These are phyloP conservation scores for Sporothrix protearum DNA, from an alignment of 2,329 filamentous ascomycete species.

Conservation along the genomic window DNA sequence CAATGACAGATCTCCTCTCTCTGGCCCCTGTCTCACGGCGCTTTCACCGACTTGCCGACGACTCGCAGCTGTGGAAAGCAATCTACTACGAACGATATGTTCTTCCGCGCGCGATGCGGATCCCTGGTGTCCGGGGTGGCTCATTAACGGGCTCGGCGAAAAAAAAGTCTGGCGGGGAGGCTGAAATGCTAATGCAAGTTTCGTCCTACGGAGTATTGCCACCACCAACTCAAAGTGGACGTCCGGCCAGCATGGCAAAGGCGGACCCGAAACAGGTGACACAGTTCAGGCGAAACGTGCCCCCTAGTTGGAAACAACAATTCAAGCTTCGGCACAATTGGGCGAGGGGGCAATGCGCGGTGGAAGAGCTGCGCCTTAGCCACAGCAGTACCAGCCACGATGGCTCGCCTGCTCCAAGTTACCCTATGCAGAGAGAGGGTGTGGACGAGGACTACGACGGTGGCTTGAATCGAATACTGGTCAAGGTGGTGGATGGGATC, in stretches of 20 bases:
- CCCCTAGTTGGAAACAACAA: conserved; percentile 79
- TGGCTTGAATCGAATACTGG: conserved; percentile 55
- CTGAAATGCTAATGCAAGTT: not conserved
- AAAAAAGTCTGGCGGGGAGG: not conserved
- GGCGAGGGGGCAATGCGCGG: conserved; percentile 74
- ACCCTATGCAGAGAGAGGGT: conserved; percentile 27
- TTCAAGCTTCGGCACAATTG: conserved; percentile 91
- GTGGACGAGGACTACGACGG: not conserved
- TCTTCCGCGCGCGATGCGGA: conserved; percentile 70
- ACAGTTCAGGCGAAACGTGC: not conserved
- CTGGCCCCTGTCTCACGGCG: conserved; percentile 67
- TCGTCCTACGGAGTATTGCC: not conserved
- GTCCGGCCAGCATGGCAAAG: not conserved
- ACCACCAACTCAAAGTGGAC: not conserved
- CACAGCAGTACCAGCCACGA: not conserved
- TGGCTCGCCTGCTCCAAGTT: conserved; percentile 3
- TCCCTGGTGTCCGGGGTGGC: conserved; percentile 57
- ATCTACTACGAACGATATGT: conserved; percentile 88
- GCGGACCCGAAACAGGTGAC: not conserved
- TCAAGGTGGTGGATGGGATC: conserved; percentile 72
- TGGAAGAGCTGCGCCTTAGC: conserved; percentile 64
- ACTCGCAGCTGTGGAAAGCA: conserved; percentile 86
- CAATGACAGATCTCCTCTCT: conserved; percentile 63
- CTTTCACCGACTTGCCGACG: conserved; percentile 67
- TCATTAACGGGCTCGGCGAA: not conserved